These are phyloP conservation scores for Psilocybe tampanensis DNA, from an alignment of 768 basidiomycete species.

Conservation along the genomic window DNA sequence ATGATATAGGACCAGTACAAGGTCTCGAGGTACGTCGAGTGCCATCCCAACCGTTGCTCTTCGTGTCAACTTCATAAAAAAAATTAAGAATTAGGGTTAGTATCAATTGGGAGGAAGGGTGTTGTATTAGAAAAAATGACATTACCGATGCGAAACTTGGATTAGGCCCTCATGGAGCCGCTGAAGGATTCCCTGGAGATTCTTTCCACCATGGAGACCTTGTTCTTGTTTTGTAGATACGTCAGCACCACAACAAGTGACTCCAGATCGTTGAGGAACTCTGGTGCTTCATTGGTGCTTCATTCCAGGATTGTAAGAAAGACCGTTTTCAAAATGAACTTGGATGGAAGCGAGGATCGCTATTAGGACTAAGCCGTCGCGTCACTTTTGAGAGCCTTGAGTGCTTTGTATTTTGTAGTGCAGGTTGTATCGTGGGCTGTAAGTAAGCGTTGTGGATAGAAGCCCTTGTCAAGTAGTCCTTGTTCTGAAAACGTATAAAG, in stretches of 20 bases:
- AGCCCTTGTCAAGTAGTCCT: not conserved
- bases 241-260: too few relatives aligned
- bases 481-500: not conserved
- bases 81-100: not conserved
- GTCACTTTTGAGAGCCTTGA: too few relatives aligned
- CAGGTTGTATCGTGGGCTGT: too few relatives aligned
- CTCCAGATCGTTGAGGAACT: not conserved
- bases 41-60: constrained; percentile 3
- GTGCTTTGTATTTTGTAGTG: too few relatives aligned
- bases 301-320: not conserved
- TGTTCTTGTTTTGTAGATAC: too few relatives aligned
- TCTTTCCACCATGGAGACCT: constrained; percentile 6
- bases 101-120: too few relatives aligned
- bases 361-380: too few relatives aligned
- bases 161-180: too few relatives aligned
- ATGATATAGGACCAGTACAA: constrained; percentile 8
- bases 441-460: too few relatives aligned
- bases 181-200: not conserved
- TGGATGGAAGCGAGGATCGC: not conserved
- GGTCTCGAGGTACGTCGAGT: constrained; percentile 2
- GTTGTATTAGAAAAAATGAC: too few relatives aligned
- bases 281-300: not conserved
- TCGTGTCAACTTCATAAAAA: not conserved
- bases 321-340: not conserved
- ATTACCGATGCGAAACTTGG: too few relatives aligned